Evolutionary conservation across 805 yeast genomes (phyloP).

Genomic region (Kluyveromyces lactis): DNA sequence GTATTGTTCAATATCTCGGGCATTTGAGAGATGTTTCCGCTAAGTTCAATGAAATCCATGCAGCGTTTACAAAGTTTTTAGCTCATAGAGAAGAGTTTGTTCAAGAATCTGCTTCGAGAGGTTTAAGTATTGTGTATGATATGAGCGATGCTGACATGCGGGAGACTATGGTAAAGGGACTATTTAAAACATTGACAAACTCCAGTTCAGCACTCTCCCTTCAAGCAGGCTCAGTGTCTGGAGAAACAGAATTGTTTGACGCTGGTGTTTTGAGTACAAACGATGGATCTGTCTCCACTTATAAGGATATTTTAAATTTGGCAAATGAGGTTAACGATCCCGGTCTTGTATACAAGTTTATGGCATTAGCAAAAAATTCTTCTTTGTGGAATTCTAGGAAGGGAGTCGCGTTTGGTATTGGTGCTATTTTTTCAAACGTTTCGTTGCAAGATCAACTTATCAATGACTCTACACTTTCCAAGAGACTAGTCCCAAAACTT

Average conservation of each 20-base stretch:
- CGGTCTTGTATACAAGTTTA: slow-evolving; percentile 82
- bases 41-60: slow-evolving; percentile 55
- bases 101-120: slow-evolving; percentile 91
- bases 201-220: slow-evolving; percentile 37
- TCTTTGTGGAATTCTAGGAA: slow-evolving; percentile 88
- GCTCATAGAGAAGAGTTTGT: slow-evolving; percentile 76
- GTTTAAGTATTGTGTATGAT: slow-evolving; percentile 75
- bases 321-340: slow-evolving; percentile 97
- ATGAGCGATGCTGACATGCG: slow-evolving; percentile 58
- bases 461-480: slow-evolving; percentile 46
- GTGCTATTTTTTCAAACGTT: slow-evolving; percentile 73
- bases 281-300: slow-evolving; percentile 83
- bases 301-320: slow-evolving; percentile 76
- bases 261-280: slow-evolving; percentile 72
- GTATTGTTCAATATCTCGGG: slow-evolving; percentile 69
- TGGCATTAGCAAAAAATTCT: slow-evolving; percentile 83
- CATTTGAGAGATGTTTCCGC: slow-evolving; percentile 33
- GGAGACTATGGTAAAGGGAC: slow-evolving; percentile 63
- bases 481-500: slow-evolving; percentile 67
- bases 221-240: slow-evolving; percentile 59
- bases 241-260: slow-evolving; percentile 79
- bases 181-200: slow-evolving; percentile 73
- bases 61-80: slow-evolving; percentile 66
- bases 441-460: slow-evolving; percentile 55
- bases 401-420: slow-evolving; percentile 91